Evolutionary conservation across 2,329 filamentous ascomycete species (phyloP).

Genomic region (Coleophoma crateriformis): DNA sequence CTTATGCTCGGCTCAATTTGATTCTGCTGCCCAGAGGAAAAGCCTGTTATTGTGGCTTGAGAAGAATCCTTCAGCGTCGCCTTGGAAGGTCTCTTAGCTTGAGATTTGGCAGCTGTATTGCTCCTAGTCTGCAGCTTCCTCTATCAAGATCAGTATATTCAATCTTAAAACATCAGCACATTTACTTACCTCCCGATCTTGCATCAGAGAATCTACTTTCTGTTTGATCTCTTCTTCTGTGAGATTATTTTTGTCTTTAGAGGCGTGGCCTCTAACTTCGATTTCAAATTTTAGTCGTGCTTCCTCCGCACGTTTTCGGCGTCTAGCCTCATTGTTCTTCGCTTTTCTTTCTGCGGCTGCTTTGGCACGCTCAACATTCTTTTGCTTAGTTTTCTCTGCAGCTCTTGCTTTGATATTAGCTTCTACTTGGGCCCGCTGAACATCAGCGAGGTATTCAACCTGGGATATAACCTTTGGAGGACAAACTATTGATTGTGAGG

Average conservation of each 20-base stretch:
- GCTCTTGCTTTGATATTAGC: neutral
- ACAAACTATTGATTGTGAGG: no score
- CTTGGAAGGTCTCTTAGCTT: no score
- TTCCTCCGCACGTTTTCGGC: neutral
- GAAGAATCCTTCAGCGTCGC: no score
- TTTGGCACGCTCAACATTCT: neutral
- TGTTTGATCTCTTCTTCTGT: slow-evolving; percentile 5
- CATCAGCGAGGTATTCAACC: no score
- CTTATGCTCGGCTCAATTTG: neutral
- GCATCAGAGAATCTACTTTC: slow-evolving; percentile 11
- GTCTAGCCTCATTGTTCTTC: neutral
- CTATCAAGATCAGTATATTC: neutral
- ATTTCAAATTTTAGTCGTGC: slow-evolving; percentile 6
- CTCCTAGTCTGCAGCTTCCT: neutral
- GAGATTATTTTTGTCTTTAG: slow-evolving; percentile 2
- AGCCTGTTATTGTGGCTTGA: neutral
- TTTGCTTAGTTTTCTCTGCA: neutral
- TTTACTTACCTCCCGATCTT: slow-evolving; percentile 9
- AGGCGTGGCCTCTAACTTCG: slow-evolving; percentile 4
- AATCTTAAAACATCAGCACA: neutral
- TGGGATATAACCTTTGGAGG: no score
- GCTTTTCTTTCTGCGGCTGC: neutral
- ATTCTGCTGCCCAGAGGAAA: no score
- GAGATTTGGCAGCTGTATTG: no score
- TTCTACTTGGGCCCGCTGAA: neutral